Evolutionary conservation across 352 stramenopile species (phyloP).

Genomic region (Pythium aquatile): DNA sequence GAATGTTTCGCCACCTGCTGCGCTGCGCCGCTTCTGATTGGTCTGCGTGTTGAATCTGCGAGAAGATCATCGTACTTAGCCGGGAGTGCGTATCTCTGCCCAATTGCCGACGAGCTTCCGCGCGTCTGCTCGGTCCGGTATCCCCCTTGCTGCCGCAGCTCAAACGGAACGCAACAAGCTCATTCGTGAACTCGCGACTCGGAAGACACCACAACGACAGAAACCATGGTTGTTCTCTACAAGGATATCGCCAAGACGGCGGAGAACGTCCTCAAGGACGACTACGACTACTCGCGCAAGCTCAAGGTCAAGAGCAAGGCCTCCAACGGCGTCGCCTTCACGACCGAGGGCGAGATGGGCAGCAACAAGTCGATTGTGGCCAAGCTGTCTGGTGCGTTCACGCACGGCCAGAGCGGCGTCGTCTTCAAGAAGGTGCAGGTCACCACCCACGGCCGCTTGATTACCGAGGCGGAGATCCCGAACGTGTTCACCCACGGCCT

Average conservation of each 20-base stretch:
- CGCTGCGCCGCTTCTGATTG: slow-evolving; percentile 26
- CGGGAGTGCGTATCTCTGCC: slow-evolving; percentile 25
- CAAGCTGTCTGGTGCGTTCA: slow-evolving; percentile 78
- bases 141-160: neutral
- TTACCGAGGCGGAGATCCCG: slow-evolving; percentile 78
- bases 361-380: slow-evolving; percentile 87
- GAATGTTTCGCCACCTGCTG: slow-evolving; percentile 15
- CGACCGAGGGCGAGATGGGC: slow-evolving; percentile 81
- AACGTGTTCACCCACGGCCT: slow-evolving; percentile 76
- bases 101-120: slow-evolving; percentile 4
- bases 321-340: slow-evolving; percentile 83
- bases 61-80: slow-evolving; percentile 44
- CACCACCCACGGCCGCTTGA: slow-evolving; percentile 72
- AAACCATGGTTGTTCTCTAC: slow-evolving; percentile 73
- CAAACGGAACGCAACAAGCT: neutral
- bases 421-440: slow-evolving; percentile 89
- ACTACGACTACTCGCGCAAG: slow-evolving; percentile 91
- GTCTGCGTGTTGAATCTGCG: slow-evolving; percentile 32
- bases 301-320: slow-evolving; percentile 91
- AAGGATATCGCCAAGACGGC: slow-evolving; percentile 88
- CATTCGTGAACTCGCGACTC: slow-evolving; percentile 52
- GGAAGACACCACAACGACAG: slow-evolving; percentile 15
- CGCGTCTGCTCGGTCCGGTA: slow-evolving; percentile 5
- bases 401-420: slow-evolving; percentile 53
- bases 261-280: slow-evolving; percentile 81